Evolutionary conservation across 1,139 yeast genomes (phyloP).

Genomic region (Citeromyces hawaiiensis): DNA sequence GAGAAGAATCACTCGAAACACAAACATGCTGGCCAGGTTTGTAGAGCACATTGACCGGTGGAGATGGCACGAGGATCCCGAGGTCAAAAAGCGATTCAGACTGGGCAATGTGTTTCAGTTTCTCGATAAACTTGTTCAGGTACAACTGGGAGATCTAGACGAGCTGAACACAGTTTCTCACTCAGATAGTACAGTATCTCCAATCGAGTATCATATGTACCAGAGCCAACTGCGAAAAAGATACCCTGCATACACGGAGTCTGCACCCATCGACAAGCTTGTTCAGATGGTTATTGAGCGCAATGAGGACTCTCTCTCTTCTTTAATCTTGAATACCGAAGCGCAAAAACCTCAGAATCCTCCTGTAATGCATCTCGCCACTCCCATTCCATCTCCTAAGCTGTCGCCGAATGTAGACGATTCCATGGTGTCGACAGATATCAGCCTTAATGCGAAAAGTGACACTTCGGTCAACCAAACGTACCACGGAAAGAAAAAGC

Average conservation of each 20-base stretch:
- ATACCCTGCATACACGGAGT: slow-evolving; percentile 32
- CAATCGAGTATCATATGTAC: slow-evolving; percentile 74
- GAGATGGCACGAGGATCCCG: slow-evolving; percentile 32
- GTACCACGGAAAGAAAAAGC: neutral
- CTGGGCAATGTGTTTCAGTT: slow-evolving; percentile 43
- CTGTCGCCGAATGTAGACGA: slow-evolving; percentile 18
- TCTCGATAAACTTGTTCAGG: slow-evolving; percentile 42
- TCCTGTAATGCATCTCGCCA: slow-evolving; percentile 57
- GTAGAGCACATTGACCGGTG: slow-evolving; percentile 47
- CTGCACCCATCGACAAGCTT: slow-evolving; percentile 5
- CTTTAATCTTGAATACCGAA: slow-evolving; percentile 14
- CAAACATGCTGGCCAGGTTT: slow-evolving; percentile 27
- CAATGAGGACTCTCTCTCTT: slow-evolving; percentile 11
- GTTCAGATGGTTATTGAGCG: slow-evolving; percentile 1
- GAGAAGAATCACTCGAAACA: neutral
- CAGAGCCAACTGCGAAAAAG: slow-evolving; percentile 63
- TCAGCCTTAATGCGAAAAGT: slow-evolving; percentile 68
- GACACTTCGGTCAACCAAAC: slow-evolving; percentile 18
- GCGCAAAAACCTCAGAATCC: slow-evolving; percentile 19
- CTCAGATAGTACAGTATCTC: slow-evolving; percentile 22
- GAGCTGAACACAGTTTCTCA: slow-evolving; percentile 18
- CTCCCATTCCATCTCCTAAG: slow-evolving; percentile 84
- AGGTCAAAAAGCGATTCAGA: slow-evolving; percentile 17
- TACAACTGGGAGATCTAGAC: slow-evolving; percentile 51
- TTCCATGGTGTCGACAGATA: slow-evolving; percentile 46